Evolutionary conservation across 306 rosid genomes (phyloP).

Genomic region (Prunus padus): DNA sequence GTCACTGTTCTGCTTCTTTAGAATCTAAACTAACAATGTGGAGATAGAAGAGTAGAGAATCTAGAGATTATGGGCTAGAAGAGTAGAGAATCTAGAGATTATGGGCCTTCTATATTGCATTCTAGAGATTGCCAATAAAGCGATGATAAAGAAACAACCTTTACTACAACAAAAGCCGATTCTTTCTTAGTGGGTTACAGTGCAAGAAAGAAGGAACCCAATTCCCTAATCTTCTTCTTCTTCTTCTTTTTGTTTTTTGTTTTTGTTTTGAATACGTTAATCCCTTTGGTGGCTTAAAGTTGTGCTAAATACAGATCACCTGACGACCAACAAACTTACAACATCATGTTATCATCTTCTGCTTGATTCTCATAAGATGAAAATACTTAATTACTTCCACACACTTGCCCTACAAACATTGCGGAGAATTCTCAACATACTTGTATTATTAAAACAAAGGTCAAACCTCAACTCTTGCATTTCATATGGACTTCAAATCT

Average conservation of each 20-base stretch:
- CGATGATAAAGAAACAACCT: conserved; percentile 17
- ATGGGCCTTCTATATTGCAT: conserved; percentile 15
- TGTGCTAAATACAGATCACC: not conserved
- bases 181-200: conserved; percentile 30
- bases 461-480: not conserved
- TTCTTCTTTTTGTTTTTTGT: no score
- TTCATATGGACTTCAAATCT: not conserved
- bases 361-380: no score
- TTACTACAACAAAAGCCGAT: conserved; percentile 28
- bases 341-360: no score
- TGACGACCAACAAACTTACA: no score
- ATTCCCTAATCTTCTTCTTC: conserved; percentile 34
- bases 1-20: not conserved
- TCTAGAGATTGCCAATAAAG: conserved; percentile 22
- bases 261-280: not conserved
- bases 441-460: not conserved
- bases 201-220: conserved; percentile 38
- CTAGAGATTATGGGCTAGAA: no score
- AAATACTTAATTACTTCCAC: no score
- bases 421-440: not conserved
- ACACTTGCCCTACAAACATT: not conserved
- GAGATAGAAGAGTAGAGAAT: not conserved
- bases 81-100: no score
- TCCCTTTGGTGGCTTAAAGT: not conserved
- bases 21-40: not conserved